phyloP scores from a whole-genome alignment of 768 basidiomycete genomes.

The Kwoniella newhampshirensis region DNA sequence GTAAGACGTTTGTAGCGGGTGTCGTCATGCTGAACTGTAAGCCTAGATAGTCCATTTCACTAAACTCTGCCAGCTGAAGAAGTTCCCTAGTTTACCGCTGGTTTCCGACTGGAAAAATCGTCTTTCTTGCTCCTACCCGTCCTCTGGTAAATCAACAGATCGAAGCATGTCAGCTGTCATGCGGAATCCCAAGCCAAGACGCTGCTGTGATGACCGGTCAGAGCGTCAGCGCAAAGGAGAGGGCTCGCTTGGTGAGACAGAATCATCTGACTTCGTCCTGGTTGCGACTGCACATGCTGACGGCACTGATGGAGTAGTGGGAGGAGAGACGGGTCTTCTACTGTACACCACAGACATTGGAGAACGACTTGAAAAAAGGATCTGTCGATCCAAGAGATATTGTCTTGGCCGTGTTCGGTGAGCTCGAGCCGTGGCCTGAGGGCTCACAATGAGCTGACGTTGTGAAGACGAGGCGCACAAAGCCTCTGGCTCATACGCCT shows the following conservation, averaged over 20 bases:
- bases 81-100: slow-evolving; percentile 45
- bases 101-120: slow-evolving; percentile 59
- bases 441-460: neutral
- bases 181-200: slow-evolving; percentile 85
- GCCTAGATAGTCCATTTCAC: slow-evolving; percentile 37
- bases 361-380: slow-evolving; percentile 75
- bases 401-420: slow-evolving; percentile 83
- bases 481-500: slow-evolving; percentile 89
- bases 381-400: slow-evolving; percentile 77
- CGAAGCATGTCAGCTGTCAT: slow-evolving; percentile 84
- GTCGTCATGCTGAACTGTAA: slow-evolving; percentile 93
- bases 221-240: slow-evolving; percentile 31
- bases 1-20: slow-evolving; percentile 97
- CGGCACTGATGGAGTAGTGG: slow-evolving; percentile 35
- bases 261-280: neutral
- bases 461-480: slow-evolving; percentile 86
- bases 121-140: slow-evolving; percentile 95
- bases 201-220: slow-evolving; percentile 85
- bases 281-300: neutral
- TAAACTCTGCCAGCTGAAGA: neutral
- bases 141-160: slow-evolving; percentile 95
- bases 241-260: slow-evolving; percentile 22
- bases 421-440: slow-evolving; percentile 23
- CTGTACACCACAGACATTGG: slow-evolving; percentile 92
- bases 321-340: slow-evolving; percentile 69